Conservation (phyloP, 495 filamentous ascomycete genomes). For the Podospora tetraspora region DNA sequence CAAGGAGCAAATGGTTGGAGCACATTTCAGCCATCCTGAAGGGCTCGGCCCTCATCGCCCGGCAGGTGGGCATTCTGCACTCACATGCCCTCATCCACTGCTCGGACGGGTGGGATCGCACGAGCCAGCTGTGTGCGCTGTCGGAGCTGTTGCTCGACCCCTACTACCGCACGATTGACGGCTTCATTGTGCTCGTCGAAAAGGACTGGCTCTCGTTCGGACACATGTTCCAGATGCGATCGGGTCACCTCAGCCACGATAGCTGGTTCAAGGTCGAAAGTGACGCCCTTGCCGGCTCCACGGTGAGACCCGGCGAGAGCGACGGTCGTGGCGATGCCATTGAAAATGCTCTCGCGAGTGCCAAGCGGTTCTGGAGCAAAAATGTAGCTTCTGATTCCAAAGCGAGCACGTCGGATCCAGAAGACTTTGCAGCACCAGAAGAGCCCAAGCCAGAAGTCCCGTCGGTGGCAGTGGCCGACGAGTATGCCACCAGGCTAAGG, state of each 20-base stretch:
- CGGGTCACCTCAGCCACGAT: slow-evolving; percentile 78
- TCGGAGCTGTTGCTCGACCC: slow-evolving; percentile 92
- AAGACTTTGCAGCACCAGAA: slow-evolving; percentile 53
- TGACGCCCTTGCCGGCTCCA: slow-evolving; percentile 50
- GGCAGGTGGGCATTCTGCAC: slow-evolving; percentile 84
- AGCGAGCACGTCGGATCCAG: slow-evolving; percentile 43
- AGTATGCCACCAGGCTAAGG: slow-evolving; percentile 54
- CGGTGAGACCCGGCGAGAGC: slow-evolving; percentile 49
- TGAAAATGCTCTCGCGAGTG: slow-evolving; percentile 79
- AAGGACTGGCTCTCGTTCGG: slow-evolving; percentile 99
- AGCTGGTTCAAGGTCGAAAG: slow-evolving; percentile 93
- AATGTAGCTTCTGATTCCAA: slow-evolving; percentile 64
- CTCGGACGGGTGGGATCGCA: slow-evolving; percentile 98
- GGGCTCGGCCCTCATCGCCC: slow-evolving; percentile 75
- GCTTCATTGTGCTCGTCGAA: slow-evolving; percentile 91
- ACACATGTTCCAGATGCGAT: slow-evolving; percentile 91
- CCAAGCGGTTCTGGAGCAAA: slow-evolving; percentile 84
- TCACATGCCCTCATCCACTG: slow-evolving; percentile 96
- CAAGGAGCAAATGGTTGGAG: slow-evolving; percentile 84
- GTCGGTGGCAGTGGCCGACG: slow-evolving; percentile 26
- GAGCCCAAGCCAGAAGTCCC: slow-evolving; percentile 27
- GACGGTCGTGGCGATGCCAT: slow-evolving; percentile 67
- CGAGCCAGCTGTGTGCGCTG: slow-evolving; percentile 89
- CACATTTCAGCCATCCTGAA: slow-evolving; percentile 83
- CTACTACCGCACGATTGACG: slow-evolving; percentile 91